These are phyloP conservation scores for Eucalyptus microcorys DNA, from an alignment of 345 rosid genomes.

Conservation along the genomic window DNA sequence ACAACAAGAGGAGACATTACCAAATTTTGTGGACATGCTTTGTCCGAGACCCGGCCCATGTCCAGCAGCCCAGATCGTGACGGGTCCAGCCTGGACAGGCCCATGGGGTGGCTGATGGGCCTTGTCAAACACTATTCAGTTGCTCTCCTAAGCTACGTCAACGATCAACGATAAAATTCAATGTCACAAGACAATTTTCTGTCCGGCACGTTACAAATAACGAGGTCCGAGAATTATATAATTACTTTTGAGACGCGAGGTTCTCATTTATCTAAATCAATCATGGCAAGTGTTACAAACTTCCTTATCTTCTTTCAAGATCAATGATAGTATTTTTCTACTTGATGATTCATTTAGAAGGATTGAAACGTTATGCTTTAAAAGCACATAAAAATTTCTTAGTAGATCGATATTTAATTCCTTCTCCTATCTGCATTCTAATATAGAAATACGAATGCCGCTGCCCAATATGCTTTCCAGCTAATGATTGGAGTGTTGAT, in stretches of 20 bases:
- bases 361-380: rapidly evolving
- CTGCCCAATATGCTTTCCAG: background rate
- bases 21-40: background rate
- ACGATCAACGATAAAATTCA: background rate
- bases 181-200: background rate
- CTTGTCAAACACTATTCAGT: background rate
- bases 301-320: background rate
- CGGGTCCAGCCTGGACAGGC: background rate
- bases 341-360: rapidly evolving
- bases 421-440: rapidly evolving
- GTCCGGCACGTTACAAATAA: background rate
- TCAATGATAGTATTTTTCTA: background rate
- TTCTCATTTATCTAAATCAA: background rate
- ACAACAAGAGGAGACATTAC: background rate
- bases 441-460: background rate
- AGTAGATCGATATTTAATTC: background rate
- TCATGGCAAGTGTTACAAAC: background rate
- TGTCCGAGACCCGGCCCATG: background rate
- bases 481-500: background rate
- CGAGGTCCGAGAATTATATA: background rate
- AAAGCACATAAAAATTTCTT: background rate
- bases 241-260: background rate
- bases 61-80: background rate
- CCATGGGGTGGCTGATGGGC: background rate
- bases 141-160: background rate